Base-by-base conservation (phyloP, 2,329 filamentous ascomycete genomes). In the Penicillium brasilianum region DNA sequence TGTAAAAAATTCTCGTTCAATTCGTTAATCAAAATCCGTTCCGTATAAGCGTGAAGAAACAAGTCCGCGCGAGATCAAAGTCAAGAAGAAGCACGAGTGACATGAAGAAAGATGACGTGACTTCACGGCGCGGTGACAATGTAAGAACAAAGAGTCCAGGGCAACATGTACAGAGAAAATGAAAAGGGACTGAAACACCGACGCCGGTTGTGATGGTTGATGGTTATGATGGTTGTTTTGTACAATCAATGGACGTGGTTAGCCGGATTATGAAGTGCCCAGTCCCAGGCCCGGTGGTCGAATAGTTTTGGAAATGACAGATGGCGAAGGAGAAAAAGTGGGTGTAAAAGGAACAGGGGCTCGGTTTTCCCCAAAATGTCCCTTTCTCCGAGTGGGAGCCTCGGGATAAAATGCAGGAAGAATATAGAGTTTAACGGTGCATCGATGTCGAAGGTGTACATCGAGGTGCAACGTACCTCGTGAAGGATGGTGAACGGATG, bases 361-460 rank as follows among this genome's bases (percentile, higher is more conserved):
- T 9, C 11, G n/a, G 3, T 11, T 52, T 10, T 53, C 34, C 11
- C 20, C 20, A 39, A 9, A 39, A 28, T n/a, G 18, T 53, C 34
- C 14, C 20, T 28, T 34, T 20, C 5, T 32, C 28, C 30, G 30
- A 20, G 16, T 7, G 28, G 22, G 20, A 11, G 32, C 30, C 9
- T 53, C 20, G 22, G 22, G 13, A 53, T 16, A n/a, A 28, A 53
- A 53, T 14, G 32, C 37, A 48, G 16, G 7, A 30, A 48, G 50
- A 58, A 58, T 6, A 44, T n/a, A 60, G 53, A 59, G 43, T 43
- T 57, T 48, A 57, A 60, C 46, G 18, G 54, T 61, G 57, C 48
- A 61, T 59, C 59, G 53, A 61, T 10, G 55, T 58, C 25, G 20
- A 51, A 53, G 34, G 34, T n/a, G 13, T 25, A 16, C 32, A 5